Evolutionary conservation across 2,329 filamentous ascomycete species (phyloP).

Genomic region (Exophiala dermatitidis): DNA sequence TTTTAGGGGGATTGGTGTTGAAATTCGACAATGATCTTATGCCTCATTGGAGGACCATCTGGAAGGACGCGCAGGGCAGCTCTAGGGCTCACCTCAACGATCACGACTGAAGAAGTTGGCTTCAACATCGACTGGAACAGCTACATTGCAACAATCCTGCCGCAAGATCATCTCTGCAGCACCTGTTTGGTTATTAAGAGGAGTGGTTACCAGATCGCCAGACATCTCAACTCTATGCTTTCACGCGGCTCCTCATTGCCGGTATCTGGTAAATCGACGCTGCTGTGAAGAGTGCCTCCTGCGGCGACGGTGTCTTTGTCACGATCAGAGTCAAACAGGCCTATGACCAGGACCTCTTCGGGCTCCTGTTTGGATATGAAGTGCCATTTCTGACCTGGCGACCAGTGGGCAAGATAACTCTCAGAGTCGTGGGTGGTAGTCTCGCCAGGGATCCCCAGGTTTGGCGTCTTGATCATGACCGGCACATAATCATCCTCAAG

Average conservation of each 20-base stretch:
- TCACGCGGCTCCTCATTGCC: slow-evolving; percentile 18
- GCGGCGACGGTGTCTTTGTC: slow-evolving; percentile 22
- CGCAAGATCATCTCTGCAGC: neutral
- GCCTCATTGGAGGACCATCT: neutral
- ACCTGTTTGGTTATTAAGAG: neutral
- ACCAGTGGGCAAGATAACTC: slow-evolving; percentile 20
- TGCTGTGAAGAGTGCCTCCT: slow-evolving; percentile 19
- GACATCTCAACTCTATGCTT: slow-evolving; percentile 21
- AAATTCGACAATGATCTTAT: slow-evolving; percentile 38
- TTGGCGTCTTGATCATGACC: slow-evolving; percentile 18
- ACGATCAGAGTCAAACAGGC: slow-evolving; percentile 20
- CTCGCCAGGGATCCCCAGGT: slow-evolving; percentile 13
- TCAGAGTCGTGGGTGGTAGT: slow-evolving; percentile 17
- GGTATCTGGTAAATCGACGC: slow-evolving; percentile 19
- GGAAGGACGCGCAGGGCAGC: too few species aligned
- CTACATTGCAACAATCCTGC: too few species aligned
- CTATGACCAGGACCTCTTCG: slow-evolving; percentile 19
- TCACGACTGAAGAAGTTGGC: too few species aligned
- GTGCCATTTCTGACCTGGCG: slow-evolving; percentile 21
- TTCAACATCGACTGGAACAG: too few species aligned
- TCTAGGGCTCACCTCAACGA: too few species aligned
- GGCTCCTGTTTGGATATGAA: slow-evolving; percentile 21
- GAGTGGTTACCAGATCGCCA: slow-evolving; percentile 17
- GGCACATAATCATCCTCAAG: slow-evolving; percentile 20
- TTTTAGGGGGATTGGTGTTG: slow-evolving; percentile 43